Percentiles rank a stretch among this genome's conserved stretches.
Evolutionary conservation across 1,139 yeast genomes (phyloP).

Genomic region (Yamadazyma triangularis): DNA sequence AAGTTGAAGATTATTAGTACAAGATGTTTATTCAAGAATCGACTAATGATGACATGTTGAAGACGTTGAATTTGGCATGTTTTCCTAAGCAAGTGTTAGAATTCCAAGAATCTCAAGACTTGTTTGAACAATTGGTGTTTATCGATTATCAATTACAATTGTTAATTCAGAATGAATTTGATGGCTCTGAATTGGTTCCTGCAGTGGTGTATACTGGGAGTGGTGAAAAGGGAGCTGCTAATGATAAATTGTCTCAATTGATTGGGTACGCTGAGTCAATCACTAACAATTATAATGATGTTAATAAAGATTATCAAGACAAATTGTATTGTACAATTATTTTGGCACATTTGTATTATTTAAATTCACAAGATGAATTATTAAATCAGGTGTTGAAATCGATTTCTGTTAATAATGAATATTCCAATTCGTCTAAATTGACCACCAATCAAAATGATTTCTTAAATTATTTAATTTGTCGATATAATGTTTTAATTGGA

Average conservation of each 20-base stretch:
- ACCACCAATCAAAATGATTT: conserved; percentile 19
- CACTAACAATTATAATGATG: conserved; percentile 23
- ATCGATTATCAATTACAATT: conserved; percentile 39
- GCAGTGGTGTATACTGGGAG: conserved; percentile 14
- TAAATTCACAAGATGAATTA: conserved; percentile 23
- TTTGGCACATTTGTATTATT: conserved; percentile 32
- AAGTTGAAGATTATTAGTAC: no score
- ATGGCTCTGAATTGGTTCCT: conserved; percentile 24
- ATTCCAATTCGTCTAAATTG: conserved; percentile 11
- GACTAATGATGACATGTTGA: conserved; percentile 7
- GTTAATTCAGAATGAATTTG: conserved; percentile 29
- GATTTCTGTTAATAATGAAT: conserved; percentile 12
- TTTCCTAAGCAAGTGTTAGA: conserved; percentile 33
- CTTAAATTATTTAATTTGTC: conserved; percentile 29
- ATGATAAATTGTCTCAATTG: conserved; percentile 26
- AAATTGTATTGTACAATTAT: conserved; percentile 30
- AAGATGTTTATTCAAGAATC: conserved; percentile 12
- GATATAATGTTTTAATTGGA: conserved; percentile 35
- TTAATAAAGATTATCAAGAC: conserved; percentile 25
- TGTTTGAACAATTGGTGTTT: conserved; percentile 33
- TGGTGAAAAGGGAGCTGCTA: conserved; percentile 8
- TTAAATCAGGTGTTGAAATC: conserved; percentile 17
- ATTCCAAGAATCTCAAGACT: conserved; percentile 33
- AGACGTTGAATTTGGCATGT: conserved; percentile 32
- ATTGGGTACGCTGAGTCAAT: conserved; percentile 26